Evolutionary conservation across 1,139 yeast genomes (phyloP).

Genomic region (Casaregolazyma lundiana): DNA sequence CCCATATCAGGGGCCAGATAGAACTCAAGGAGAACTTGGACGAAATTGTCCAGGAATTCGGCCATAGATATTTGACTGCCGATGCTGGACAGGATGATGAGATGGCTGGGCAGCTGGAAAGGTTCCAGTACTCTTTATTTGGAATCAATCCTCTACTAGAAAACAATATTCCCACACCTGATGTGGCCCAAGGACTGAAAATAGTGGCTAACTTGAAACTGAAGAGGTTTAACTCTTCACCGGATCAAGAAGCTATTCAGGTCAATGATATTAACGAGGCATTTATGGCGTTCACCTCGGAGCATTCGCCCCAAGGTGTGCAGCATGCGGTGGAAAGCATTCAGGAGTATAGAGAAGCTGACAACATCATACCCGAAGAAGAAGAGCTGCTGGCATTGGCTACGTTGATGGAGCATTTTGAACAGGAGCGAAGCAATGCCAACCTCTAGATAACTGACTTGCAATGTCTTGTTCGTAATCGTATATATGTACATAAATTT

Average conservation of each 20-base stretch:
- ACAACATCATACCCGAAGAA: conserved; percentile 14
- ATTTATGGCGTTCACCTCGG: conserved; percentile 45
- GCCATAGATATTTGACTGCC: conserved; percentile 52
- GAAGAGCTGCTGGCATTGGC: conserved; percentile 19
- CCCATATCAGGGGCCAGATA: conserved; percentile 58
- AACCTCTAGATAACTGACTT: conserved; percentile 2
- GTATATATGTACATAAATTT: too few species aligned
- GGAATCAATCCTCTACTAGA: conserved; percentile 61
- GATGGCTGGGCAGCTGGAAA: conserved; percentile 62
- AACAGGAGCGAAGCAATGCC: conserved; percentile 14
- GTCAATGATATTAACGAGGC: conserved; percentile 47
- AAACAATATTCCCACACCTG: conserved; percentile 50
- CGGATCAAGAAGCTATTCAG: conserved; percentile 18
- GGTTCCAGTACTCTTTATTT: conserved; percentile 75
- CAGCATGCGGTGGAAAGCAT: conserved; percentile 54
- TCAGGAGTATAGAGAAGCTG: conserved; percentile 29
- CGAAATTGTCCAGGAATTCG: conserved; percentile 54
- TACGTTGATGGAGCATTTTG: conserved; percentile 17
- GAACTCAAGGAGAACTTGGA: conserved; percentile 43
- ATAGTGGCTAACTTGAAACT: conserved; percentile 64
- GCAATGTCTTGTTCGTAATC: neutral
- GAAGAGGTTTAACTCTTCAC: conserved; percentile 37
- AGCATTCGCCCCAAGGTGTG: conserved; percentile 42
- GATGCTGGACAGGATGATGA: conserved; percentile 54
- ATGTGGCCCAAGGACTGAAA: conserved; percentile 63